Conservation (phyloP, 2,329 filamentous ascomycete genomes). For the Trichoderma pleuroti region DNA sequence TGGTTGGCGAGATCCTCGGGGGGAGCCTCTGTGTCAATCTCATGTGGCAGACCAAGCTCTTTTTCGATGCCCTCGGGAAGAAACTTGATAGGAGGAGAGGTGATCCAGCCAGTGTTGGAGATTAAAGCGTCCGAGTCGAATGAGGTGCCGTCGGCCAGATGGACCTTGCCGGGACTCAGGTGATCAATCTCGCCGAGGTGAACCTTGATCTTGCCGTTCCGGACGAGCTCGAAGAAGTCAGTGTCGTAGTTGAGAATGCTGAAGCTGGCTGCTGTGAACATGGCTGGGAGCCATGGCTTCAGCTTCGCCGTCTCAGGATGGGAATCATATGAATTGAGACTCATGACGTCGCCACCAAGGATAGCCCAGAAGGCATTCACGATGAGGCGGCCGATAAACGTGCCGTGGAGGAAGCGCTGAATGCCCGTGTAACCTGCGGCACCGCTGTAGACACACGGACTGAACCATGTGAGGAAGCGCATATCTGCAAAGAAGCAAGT, state of each 20-base stretch:
- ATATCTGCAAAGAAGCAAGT: conserved; percentile 40
- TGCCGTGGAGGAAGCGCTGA: conserved; percentile 55
- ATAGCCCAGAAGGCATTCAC: conserved; percentile 57
- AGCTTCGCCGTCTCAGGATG: conserved; percentile 52
- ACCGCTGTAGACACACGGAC: conserved; percentile 68
- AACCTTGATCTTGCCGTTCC: conserved; percentile 48
- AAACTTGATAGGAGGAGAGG: conserved; percentile 51
- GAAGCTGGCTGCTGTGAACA: conserved; percentile 53
- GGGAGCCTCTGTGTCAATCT: conserved; percentile 21
- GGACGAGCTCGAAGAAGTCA: conserved; percentile 55
- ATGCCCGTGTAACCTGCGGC: conserved; percentile 56
- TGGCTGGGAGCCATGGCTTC: conserved; percentile 48
- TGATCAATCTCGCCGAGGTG: conserved; percentile 50
- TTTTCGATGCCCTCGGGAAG: conserved; percentile 42
- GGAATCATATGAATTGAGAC: conserved; percentile 50
- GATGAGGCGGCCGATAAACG: conserved; percentile 52
- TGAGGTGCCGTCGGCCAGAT: conserved; percentile 47
- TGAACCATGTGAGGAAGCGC: conserved; percentile 69
- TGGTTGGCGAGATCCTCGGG: conserved; percentile 34
- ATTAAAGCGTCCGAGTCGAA: conserved; percentile 51
- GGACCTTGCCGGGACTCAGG: conserved; percentile 44
- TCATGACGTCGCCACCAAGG: conserved; percentile 53
- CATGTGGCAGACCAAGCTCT: conserved; percentile 49
- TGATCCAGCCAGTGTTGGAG: conserved; percentile 59
- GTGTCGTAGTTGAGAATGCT: conserved; percentile 59